Evolutionary conservation across 768 basidiomycete species (phyloP).

Genomic region (Pleurotus ostreatus): DNA sequence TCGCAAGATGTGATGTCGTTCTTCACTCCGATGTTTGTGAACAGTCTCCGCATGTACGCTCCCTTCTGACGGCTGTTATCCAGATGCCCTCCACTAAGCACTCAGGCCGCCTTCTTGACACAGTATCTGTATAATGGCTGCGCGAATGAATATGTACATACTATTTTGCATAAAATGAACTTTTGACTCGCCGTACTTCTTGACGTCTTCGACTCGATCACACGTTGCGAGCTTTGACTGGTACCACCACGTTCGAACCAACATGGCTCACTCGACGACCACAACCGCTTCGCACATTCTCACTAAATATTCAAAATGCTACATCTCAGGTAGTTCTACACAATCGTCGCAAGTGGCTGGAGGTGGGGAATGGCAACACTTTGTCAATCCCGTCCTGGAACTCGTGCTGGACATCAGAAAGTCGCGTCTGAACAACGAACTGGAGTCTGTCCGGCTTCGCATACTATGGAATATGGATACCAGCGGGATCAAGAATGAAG

Average conservation of each 20-base stretch:
- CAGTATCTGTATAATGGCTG: not conserved
- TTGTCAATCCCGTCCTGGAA: constrained; percentile 62
- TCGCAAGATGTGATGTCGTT: not conserved
- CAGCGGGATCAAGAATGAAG: constrained; percentile 44
- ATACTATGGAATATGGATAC: constrained; percentile 58
- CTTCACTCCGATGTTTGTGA: not conserved
- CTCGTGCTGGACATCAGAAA: constrained; percentile 61
- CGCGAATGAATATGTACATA: not conserved
- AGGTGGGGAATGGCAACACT: constrained; percentile 70
- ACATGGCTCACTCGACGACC: constrained; percentile 53
- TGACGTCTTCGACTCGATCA: not conserved
- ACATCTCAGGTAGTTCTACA: constrained; percentile 29
- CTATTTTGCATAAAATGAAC: not conserved
- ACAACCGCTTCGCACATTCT: constrained; percentile 54
- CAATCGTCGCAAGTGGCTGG: constrained; percentile 10
- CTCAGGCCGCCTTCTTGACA: not conserved
- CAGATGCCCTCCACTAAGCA: not conserved
- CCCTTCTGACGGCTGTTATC: not conserved
- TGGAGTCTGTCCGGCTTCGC: constrained; percentile 62
- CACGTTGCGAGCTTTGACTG: not conserved
- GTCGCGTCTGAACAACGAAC: constrained; percentile 35
- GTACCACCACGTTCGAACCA: not conserved
- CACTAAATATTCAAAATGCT: constrained; percentile 66
- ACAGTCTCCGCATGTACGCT: not conserved
- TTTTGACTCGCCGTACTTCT: not conserved